A percentile compares a stretch with the other conserved stretches of the same genome.
Conservation (phyloP, 73 alveolate species). For the Paramecium pentaurelia region DNA sequence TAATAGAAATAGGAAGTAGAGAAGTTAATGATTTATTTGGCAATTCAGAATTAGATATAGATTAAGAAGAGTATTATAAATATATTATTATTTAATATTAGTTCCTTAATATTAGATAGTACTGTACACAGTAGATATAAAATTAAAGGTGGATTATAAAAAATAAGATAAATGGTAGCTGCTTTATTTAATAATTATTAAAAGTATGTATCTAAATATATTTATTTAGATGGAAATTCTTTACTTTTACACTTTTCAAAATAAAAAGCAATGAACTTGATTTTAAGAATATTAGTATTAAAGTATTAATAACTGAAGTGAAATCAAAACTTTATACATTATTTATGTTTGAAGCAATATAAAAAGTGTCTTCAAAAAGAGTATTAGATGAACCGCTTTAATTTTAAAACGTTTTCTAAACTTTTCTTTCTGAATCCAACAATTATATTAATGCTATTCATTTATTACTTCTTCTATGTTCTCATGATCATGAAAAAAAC, state of each 20-base stretch:
- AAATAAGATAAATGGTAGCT: background rate
- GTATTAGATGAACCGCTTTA: constrained; percentile 1
- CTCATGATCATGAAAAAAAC: background rate
- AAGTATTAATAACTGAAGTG: background rate
- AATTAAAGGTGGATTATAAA: background rate
- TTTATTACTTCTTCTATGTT: background rate
- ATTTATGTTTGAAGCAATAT: background rate
- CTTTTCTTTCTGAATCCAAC: constrained; percentile 40
- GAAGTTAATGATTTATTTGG: constrained; percentile 32
- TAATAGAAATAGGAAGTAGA: constrained; percentile 1
- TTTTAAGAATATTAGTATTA: background rate
- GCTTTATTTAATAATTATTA: background rate
- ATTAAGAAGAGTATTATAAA: background rate
- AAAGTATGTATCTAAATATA: background rate
- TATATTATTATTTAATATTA: background rate
- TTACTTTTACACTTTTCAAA: constrained; percentile 24
- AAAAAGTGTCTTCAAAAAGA: background rate
- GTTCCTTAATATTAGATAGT: background rate
- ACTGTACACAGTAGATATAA: constrained; percentile 10
- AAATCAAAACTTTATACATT: background rate
- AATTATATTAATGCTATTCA: constrained; percentile 33
- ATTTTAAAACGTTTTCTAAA: background rate
- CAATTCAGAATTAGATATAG: background rate
- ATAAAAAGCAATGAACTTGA: background rate
- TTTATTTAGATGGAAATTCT: constrained; percentile 26